Percentiles rank a stretch among this genome's conserved stretches.
phyloP scores from a whole-genome alignment of 2,329 filamentous ascomycete species.

The Stagonosporopsis tanaceti region DNA sequence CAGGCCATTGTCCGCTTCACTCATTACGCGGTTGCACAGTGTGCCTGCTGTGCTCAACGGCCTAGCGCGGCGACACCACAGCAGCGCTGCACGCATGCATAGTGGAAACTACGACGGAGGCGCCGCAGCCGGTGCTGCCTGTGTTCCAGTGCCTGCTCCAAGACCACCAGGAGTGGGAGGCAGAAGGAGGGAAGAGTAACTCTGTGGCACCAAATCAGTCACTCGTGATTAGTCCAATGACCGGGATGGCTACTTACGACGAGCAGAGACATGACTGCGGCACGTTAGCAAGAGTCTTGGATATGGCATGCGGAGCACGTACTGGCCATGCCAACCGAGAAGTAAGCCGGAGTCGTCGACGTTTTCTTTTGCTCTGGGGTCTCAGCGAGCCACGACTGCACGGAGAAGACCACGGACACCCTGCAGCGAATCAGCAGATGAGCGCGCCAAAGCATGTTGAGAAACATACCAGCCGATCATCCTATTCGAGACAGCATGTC shows the following conservation, averaged over 20 bases:
- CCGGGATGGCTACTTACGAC: conserved; percentile 49
- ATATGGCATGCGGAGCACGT: conserved; percentile 48
- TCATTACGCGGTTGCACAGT: conserved; percentile 28
- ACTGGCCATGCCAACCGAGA: conserved; percentile 83
- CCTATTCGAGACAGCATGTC: conserved; percentile 50
- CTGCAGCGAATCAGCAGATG: conserved; percentile 51
- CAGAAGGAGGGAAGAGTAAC: conserved; percentile 72
- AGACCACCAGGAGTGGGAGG: conserved; percentile 57
- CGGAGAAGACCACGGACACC: conserved; percentile 76
- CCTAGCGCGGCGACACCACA: conserved; percentile 15
- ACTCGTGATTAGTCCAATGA: not conserved
- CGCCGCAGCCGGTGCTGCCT: conserved; percentile 58
- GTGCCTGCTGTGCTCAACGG: conserved; percentile 22
- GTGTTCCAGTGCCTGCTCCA: conserved; percentile 53
- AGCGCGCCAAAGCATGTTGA: conserved; percentile 17
- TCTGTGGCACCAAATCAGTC: conserved; percentile 35
- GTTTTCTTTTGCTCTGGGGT: conserved; percentile 71
- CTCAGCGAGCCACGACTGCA: conserved; percentile 81
- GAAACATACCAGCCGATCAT: conserved; percentile 68
- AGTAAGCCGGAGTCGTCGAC: conserved; percentile 72
- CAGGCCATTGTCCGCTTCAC: conserved; percentile 1
- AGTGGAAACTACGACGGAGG: conserved; percentile 49
- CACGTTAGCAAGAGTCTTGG: conserved; percentile 18
- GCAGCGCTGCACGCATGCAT: conserved; percentile 17
- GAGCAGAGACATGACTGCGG: conserved; percentile 54